Conservation (phyloP, 192 early-diverging fungal genomes). For the Diversispora epigaea region DNA sequence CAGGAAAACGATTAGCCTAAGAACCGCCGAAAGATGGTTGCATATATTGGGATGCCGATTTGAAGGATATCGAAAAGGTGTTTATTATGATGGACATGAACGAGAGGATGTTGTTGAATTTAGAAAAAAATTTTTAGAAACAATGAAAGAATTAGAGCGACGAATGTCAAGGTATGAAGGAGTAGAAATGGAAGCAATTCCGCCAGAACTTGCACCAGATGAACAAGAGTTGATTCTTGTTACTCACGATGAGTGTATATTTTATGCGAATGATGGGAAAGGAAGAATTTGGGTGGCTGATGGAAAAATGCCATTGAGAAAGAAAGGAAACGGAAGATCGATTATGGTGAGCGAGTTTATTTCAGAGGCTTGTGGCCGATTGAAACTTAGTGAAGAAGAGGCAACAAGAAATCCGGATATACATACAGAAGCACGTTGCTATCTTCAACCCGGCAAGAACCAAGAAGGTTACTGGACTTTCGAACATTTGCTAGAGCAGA, state of each 20-base stretch:
- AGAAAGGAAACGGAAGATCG: constrained; percentile 11
- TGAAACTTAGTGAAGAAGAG: neutral
- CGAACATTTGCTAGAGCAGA: constrained; percentile 5
- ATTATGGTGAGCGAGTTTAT: constrained; percentile 16
- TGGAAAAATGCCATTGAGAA: neutral
- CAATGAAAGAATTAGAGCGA: neutral
- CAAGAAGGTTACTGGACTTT: constrained; percentile 22
- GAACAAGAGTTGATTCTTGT: constrained; percentile 16
- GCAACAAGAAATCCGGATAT: neutral
- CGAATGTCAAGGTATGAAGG: constrained; percentile 17
- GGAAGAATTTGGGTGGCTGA: neutral
- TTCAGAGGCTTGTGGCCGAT: neutral
- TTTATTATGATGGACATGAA: constrained; percentile 22
- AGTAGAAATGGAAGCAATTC: constrained; percentile 1
- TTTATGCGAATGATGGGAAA: constrained; percentile 10
- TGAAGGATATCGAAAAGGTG: neutral
- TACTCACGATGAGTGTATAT: neutral
- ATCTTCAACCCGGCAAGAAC: constrained; percentile 6
- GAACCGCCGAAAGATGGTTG: neutral
- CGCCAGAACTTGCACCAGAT: neutral
- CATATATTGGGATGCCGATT: neutral
- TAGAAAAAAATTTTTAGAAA: neutral
- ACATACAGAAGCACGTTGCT: neutral
- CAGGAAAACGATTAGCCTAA: neutral
- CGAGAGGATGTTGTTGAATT: neutral